A percentile compares a stretch with the other conserved stretches of the same genome.
These are phyloP conservation scores for Leccinum longicurvipes DNA, from an alignment of 768 basidiomycete genomes.

Conservation along the genomic window DNA sequence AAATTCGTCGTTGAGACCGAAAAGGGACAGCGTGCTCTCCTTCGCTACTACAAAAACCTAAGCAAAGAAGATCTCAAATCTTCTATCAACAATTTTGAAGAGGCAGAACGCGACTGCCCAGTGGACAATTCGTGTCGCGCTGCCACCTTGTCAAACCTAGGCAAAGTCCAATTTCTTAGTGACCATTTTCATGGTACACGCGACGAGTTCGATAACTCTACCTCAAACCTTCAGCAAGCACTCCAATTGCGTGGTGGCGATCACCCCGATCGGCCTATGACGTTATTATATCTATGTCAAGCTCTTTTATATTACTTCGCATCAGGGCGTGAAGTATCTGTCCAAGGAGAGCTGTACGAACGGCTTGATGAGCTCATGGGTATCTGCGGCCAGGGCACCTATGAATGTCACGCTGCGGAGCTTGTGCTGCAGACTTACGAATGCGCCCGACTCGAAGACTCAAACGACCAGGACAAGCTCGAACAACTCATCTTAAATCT, in stretches of 20 bases:
- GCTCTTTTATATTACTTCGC: conserved; percentile 2
- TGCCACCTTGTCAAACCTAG: conserved; percentile 12
- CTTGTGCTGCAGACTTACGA: conserved; percentile 2
- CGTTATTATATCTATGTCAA: conserved; percentile 4
- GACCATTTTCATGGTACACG: background rate
- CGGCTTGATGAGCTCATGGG: background rate
- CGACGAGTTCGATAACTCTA: background rate
- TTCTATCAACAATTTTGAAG: conserved; percentile 1
- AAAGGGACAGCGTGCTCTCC: conserved; percentile 1
- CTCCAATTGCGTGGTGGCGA: background rate
- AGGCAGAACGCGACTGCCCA: background rate
- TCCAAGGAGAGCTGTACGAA: background rate
- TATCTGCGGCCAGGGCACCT: background rate
- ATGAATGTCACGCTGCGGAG: conserved; percentile 1
- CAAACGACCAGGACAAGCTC: background rate
- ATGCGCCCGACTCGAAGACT: background rate
- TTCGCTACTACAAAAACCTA: background rate
- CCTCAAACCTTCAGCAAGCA: conserved; percentile 1
- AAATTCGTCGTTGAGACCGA: background rate
- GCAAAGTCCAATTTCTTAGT: conserved; percentile 2
- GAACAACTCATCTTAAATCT: background rate
- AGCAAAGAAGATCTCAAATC: background rate
- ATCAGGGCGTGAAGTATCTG: background rate
- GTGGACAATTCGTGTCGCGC: background rate
- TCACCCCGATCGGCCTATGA: conserved; percentile 7